These are phyloP conservation scores for Bassia scoparia DNA, from an alignment of 148 eudicot species.

Conservation along the genomic window DNA sequence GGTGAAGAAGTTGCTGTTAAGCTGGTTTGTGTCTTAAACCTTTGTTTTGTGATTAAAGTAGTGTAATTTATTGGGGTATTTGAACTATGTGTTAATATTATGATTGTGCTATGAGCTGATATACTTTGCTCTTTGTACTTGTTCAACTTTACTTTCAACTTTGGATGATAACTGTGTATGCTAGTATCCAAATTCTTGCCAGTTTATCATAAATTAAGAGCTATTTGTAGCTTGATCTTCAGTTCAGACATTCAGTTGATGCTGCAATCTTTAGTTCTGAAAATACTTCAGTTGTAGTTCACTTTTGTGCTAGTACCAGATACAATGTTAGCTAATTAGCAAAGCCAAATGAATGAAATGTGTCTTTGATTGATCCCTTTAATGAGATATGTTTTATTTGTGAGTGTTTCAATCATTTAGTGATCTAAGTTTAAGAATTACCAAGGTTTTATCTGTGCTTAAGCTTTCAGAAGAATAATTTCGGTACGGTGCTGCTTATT, in stretches of 20 bases:
- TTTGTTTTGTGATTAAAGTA: background rate
- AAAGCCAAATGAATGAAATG: background rate
- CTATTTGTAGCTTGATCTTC: background rate
- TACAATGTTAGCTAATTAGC: background rate
- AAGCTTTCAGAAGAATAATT: background rate
- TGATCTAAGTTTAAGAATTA: background rate
- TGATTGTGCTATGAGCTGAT: too few species aligned
- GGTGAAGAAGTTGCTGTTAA: conserved; percentile 89
- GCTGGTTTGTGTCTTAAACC: conserved; percentile 56
- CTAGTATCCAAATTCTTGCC: background rate
- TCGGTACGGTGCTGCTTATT: background rate
- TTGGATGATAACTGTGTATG: background rate
- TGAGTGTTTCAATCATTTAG: background rate
- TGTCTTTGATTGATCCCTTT: background rate
- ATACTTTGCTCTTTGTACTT: too few species aligned
- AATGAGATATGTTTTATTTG: background rate
- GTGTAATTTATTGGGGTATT: background rate
- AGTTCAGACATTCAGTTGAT: background rate
- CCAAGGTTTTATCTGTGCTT: background rate
- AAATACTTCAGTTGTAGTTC: background rate
- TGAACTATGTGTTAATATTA: too few species aligned
- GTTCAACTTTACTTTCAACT: too few species aligned
- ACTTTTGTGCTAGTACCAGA: background rate
- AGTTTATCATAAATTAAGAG: background rate
- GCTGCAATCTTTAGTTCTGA: background rate